Base-by-base conservation (phyloP, 768 basidiomycete species). In the Podaxis mareebaensis region DNA sequence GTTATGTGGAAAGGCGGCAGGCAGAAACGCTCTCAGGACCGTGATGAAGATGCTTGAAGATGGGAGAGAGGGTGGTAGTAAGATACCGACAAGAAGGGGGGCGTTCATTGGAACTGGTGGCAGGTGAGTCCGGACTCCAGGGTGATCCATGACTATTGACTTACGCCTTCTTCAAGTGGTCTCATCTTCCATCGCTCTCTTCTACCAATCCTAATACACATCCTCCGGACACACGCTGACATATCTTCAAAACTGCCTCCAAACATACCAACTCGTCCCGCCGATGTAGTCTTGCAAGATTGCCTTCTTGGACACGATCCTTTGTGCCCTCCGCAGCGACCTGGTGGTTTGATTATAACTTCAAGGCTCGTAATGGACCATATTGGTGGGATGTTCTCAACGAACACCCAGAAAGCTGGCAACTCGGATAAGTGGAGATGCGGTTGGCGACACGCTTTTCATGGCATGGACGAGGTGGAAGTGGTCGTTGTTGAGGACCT, bases 361-460 rank as follows among this genome's bases (percentile, higher is more conserved):
- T 81, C 78, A 2, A 73, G 77, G 59, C 69, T 79, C 15, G 70
- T 80, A 26, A 74, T 80, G 72, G 79, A 80, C 66, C 77, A 79
- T 60, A 76, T 81, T 26, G 79, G 79, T 26, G 78, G 73, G 13
- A 68, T 67, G 63, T 71, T 68, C 12, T 78, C 78, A 49, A 81
- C 78, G 3, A 72, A 72, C 48, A 48, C 36, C 5, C 68, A 72
- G 3, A 76, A 78, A 57, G 38, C 55, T 3, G 70, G 72, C 11
- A 73, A 75, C 36, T 49, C 64, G 11, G 72, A 76, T 33, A 77
- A 78, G 61, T 80, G 79, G 78, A 72, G 74, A 60, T 81, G 79
- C 63, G 75, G 78, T n/a, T 81, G 78, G 80, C 72, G 79, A 22
- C 78, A 80, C 70, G 73, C 78, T 28, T 80, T 81, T 60, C 78